Conservation (phyloP, 495 filamentous ascomycete genomes). For the Staphylotrichum tortipilum region DNA sequence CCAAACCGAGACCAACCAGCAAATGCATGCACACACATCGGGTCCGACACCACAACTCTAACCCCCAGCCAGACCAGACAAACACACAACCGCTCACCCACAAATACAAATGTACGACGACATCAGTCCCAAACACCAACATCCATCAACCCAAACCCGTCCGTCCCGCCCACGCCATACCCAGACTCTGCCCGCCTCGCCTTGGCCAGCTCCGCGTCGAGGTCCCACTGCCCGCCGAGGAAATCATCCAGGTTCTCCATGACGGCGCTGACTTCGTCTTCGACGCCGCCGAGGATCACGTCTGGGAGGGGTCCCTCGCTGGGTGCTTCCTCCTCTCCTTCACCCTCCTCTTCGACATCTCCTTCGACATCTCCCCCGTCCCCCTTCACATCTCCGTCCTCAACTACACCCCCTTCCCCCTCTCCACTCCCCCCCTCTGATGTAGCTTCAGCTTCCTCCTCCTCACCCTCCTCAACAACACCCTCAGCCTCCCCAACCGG, state of each 20-base stretch:
- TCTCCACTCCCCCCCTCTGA: too few relatives aligned
- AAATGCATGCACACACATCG: too few relatives aligned
- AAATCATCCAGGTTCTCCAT: constrained; percentile 37
- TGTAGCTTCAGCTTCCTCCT: background rate
- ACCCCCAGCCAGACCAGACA: background rate
- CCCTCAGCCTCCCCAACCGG: background rate
- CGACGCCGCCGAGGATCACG: too few relatives aligned
- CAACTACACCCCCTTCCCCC: background rate
- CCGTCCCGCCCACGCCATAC: constrained; percentile 3
- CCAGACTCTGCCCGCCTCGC: constrained; percentile 12
- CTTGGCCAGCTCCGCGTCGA: constrained; percentile 31
- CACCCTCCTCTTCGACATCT: background rate
- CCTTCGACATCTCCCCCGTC: background rate
- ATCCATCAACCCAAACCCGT: constrained; percentile 4
- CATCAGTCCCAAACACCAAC: constrained; percentile 17
- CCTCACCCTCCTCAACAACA: background rate
- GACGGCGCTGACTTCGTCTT: constrained; percentile 38
- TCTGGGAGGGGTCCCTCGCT: too few relatives aligned
- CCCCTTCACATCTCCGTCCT: background rate
- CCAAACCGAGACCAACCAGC: too few relatives aligned
- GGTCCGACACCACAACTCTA: background rate
- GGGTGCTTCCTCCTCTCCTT: background rate
- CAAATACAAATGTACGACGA: background rate
- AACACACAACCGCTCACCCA: background rate
- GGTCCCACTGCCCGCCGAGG: constrained; percentile 29